phyloP scores from a whole-genome alignment of 2,329 filamentous ascomycete genomes.

The Claviceps fusiformis region DNA sequence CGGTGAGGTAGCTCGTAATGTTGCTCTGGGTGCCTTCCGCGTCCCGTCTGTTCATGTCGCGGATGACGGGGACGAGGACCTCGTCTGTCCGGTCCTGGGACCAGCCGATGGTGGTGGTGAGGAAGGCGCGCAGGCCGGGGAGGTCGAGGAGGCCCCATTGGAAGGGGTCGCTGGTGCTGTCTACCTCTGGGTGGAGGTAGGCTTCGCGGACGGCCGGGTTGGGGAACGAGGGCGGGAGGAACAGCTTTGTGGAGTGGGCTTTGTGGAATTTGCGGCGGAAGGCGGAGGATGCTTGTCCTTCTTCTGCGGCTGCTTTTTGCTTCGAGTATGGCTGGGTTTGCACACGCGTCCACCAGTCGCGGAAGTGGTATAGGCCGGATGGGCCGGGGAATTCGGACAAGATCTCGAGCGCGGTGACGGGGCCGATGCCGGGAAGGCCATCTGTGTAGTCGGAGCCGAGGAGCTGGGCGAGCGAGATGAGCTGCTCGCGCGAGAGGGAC shows the following conservation, averaged over 20 bases:
- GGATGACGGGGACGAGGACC: conserved; percentile 85
- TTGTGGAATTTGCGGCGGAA: conserved; percentile 84
- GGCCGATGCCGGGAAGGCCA: conserved; percentile 77
- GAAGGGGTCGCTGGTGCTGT: conserved; percentile 62
- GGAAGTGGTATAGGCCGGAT: conserved; percentile 57
- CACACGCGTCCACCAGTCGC: conserved; percentile 73
- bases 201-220: conserved; percentile 65
- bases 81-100: conserved; percentile 84
- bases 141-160: conserved; percentile 95
- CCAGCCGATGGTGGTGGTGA: conserved; percentile 93
- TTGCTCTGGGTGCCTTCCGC: conserved; percentile 89
- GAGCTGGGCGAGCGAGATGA: conserved; percentile 82
- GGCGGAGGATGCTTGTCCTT: conserved; percentile 23
- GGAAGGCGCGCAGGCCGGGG: conserved; percentile 65
- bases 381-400: conserved; percentile 68
- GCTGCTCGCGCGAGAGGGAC: conserved; percentile 68
- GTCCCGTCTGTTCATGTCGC: conserved; percentile 83
- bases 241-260: conserved; percentile 67
- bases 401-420: conserved; percentile 89
- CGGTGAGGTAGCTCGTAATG: conserved; percentile 85
- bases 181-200: conserved; percentile 78
- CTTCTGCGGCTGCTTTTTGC: neutral
- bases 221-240: conserved; percentile 70
- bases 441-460: conserved; percentile 93
- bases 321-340: conserved; percentile 47